Percentiles rank a stretch among this genome's conserved stretches.
Evolutionary conservation across 208 protist genomes (phyloP).

Genomic region (Dictyostelium gargantuum): DNA sequence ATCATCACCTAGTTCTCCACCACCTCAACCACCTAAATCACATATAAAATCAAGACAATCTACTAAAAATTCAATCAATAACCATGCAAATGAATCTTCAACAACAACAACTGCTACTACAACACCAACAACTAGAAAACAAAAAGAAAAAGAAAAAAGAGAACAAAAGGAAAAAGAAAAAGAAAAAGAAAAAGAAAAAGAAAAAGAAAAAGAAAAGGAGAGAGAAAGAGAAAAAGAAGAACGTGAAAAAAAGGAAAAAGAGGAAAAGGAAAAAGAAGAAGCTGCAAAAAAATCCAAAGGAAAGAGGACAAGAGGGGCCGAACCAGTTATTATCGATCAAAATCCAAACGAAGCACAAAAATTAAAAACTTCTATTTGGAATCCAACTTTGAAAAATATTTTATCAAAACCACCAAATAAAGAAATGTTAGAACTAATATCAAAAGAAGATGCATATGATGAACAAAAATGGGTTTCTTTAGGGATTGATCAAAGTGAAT

Average conservation of each 20-base stretch:
- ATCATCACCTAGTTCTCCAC: not conserved
- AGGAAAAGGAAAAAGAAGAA: not conserved
- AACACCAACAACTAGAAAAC: not conserved
- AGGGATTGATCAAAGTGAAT: not conserved
- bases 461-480: not conserved
- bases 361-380: conserved; percentile 40
- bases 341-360: conserved; percentile 4
- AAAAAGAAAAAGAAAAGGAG: not conserved
- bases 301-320: not conserved
- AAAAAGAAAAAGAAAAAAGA: not conserved
- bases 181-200: not conserved
- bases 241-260: not conserved
- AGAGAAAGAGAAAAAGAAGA: not conserved
- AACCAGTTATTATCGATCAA: not conserved
- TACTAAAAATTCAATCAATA: not conserved
- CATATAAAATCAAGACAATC: too few species aligned
- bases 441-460: not conserved
- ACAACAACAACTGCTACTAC: not conserved
- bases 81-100: not conserved
- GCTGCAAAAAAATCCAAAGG: not conserved
- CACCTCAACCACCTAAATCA: not conserved
- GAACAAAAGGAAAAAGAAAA: too few species aligned
- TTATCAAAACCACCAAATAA: not conserved
- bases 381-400: conserved; percentile 9
- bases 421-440: not conserved